phyloP scores from a whole-genome alignment of 192 early-diverging fungal species.

The Phycomyces nitens region DNA sequence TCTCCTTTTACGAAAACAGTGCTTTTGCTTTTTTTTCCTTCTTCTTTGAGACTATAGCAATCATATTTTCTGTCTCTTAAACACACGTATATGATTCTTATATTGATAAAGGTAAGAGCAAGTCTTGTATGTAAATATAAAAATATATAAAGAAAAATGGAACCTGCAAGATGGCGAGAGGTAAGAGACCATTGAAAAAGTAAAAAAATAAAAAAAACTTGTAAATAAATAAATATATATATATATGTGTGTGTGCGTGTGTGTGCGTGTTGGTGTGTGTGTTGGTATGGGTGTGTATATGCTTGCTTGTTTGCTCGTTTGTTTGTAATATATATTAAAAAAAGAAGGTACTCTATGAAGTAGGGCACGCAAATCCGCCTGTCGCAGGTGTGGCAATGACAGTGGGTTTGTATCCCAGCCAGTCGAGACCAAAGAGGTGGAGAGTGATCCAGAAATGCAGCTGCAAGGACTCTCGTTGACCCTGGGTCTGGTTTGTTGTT shows the following conservation, averaged over 20 bases:
- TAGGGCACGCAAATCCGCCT: conserved; percentile 34
- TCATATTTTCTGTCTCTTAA: no score
- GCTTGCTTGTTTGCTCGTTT: no score
- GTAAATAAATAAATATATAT: no score
- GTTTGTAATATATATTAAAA: not conserved
- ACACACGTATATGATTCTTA: no score
- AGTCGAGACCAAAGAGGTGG: conserved; percentile 27
- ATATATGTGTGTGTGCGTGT: no score
- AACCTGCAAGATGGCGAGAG: not conserved
- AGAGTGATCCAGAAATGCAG: conserved; percentile 33
- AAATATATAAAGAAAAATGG: not conserved
- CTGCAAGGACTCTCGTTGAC: conserved; percentile 22
- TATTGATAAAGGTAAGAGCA: no score
- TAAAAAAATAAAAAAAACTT: no score
- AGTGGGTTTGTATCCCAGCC: conserved; percentile 32
- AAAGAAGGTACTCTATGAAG: not conserved
- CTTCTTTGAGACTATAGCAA: no score
- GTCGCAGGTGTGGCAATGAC: conserved; percentile 29
- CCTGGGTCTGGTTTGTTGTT: not conserved
- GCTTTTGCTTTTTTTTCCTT: no score
- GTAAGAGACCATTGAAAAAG: not conserved
- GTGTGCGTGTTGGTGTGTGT: no score
- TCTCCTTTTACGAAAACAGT: no score
- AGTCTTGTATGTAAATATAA: not conserved
- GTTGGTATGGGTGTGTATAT: no score